Evolutionary conservation across 208 protist species (phyloP).

Genomic region (Wallacemonas rigidus): DNA sequence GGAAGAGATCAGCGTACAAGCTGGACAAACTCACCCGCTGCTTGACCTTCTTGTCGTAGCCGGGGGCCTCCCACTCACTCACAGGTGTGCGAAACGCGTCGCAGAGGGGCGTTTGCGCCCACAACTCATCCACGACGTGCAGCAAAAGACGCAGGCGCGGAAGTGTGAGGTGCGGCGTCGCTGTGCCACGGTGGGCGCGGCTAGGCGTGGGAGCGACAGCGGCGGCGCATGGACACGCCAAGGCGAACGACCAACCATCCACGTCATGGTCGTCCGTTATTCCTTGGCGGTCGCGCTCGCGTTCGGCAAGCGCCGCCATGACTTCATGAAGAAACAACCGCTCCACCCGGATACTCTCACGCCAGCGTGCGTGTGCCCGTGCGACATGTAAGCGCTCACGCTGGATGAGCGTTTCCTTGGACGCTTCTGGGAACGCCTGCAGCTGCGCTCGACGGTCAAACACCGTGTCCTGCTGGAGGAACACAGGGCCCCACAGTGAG

Average conservation of each 20-base stretch:
- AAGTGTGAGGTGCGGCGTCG: not conserved
- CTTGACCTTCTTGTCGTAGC: slow-evolving; percentile 64
- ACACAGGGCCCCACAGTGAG: slow-evolving; percentile 33
- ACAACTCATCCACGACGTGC: slow-evolving; percentile 54
- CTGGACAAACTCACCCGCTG: slow-evolving; percentile 52
- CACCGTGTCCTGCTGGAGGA: slow-evolving; percentile 12
- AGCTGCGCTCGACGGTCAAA: slow-evolving; percentile 17
- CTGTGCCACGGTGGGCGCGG: not conserved
- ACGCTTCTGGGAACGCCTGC: not conserved
- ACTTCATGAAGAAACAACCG: slow-evolving; percentile 30
- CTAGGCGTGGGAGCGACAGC: not conserved
- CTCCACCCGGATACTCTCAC: slow-evolving; percentile 69
- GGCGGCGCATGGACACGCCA: slow-evolving; percentile 20
- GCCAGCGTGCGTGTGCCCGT: slow-evolving; percentile 40
- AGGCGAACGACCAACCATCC: slow-evolving; percentile 22
- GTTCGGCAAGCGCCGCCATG: not conserved
- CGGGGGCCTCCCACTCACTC: slow-evolving; percentile 65
- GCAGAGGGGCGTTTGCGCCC: slow-evolving; percentile 27
- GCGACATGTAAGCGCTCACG: slow-evolving; percentile 17
- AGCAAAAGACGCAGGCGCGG: slow-evolving; percentile 40
- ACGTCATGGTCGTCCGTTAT: not conserved
- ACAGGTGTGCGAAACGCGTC: slow-evolving; percentile 68
- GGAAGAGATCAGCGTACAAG: slow-evolving; percentile 63
- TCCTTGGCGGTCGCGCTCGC: not conserved
- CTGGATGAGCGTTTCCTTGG: slow-evolving; percentile 10